Base-by-base conservation (phyloP, 75 land plant genomes). In the Picea glauca region DNA sequence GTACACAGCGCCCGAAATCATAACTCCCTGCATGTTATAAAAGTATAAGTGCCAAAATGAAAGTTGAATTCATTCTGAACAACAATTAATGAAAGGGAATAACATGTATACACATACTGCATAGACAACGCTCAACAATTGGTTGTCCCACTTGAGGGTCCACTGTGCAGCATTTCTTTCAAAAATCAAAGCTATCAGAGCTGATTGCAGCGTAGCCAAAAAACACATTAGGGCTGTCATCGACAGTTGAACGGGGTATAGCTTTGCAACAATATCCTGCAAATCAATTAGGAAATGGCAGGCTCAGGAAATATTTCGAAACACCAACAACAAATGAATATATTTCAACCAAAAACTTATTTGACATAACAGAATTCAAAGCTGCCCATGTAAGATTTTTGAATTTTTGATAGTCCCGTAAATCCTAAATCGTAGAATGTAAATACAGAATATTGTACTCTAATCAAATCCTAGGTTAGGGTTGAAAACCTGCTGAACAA, bases 1-100 rank as follows among this genome's bases (percentile, higher is more conserved):
- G 35, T 88, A 91, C 12, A 84, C 82, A 15, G 91, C 54, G 1
- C 88, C 94, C 13, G 94, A 88, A 21, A 83, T 86, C 26, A 93
- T 56, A 14, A 95, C 17, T 13, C 96, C 96, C 98, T 95, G 89
- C 78, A 72, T 18, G 20, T 31, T 72, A 72, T 11, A 13, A 75
- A 7, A 5, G 13, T 32, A 59, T 31, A 32, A 8, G 3, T 23
- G 31, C 0, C 30, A 59, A 58, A 76, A 0, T 31, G 33, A 18
- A 77, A 77, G 54, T 33, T 12, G 14, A 40, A 8, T 5, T 43
- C 18, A 43, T 13, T 40, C 0, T 43, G 58, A 75, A 43, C 18
- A 30, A 18, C 9, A 20, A 20, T 75, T 20, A 9, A 13, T 13
- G 74, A 72, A 38, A 18, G 38, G 3, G 65, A 77, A 77, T 26